Conservation (phyloP, 257 asterid genomes). For the Paraleonurus japonicus region DNA sequence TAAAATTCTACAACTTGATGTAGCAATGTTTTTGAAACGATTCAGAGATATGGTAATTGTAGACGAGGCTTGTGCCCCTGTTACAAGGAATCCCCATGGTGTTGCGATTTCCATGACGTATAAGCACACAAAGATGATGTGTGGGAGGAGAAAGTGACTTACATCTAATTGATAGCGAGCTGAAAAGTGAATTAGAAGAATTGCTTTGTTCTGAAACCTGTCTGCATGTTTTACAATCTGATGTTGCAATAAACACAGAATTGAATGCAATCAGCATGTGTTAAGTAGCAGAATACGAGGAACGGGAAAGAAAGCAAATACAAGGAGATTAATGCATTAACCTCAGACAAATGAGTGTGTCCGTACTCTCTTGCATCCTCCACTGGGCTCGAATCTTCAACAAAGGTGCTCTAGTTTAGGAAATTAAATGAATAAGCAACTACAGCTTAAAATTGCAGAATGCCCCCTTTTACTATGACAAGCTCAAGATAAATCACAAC, state of each 20-base stretch:
- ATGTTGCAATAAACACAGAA: conserved; percentile 9
- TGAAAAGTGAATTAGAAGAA: conserved; percentile 92
- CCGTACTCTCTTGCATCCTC: conserved; percentile 83
- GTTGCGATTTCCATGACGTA: not conserved
- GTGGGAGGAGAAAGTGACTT: conserved; percentile 33
- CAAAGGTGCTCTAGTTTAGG: conserved; percentile 71
- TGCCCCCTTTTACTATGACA: not conserved
- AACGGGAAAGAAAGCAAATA: not conserved
- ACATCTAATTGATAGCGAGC: conserved; percentile 91
- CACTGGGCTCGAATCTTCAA: conserved; percentile 55
- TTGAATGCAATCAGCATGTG: conserved; percentile 12
- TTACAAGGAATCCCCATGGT: not conserved
- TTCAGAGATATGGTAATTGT: not conserved
- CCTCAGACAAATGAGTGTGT: conserved; percentile 96
- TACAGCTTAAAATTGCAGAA: not conserved
- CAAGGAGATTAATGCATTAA: conserved; percentile 16
- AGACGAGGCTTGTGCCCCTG: not conserved
- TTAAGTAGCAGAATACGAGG: not conserved
- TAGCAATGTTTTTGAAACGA: not conserved
- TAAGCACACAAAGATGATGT: not conserved
- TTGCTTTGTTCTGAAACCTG: conserved; percentile 79
- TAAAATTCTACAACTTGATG: not conserved
- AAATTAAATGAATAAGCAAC: conserved; percentile 13
- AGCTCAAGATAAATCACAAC: not conserved
- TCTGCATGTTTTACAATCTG: conserved; percentile 72